These are phyloP conservation scores for Vaccinium macrocarpon DNA, from an alignment of 148 eudicot species.

Conservation along the genomic window DNA sequence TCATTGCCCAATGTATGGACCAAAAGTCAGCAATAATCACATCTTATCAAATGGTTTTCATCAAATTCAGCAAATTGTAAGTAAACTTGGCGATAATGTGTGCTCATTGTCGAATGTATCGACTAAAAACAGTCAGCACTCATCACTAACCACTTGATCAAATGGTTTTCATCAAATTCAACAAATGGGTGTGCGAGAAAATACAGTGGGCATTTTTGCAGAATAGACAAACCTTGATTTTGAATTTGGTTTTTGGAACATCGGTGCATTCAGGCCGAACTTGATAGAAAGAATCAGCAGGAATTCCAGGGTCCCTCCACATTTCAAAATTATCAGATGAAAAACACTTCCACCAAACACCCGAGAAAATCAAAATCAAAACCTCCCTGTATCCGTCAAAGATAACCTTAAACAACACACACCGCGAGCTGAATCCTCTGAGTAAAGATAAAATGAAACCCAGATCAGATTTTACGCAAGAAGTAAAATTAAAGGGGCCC, in stretches of 20 bases:
- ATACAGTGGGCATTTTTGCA: neutral
- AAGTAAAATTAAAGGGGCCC: constrained; percentile 23
- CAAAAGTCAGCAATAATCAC: neutral
- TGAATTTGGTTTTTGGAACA: constrained; percentile 90
- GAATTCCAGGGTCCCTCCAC: constrained; percentile 76
- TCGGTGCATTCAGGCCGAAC: constrained; percentile 80
- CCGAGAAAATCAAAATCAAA: constrained; percentile 1
- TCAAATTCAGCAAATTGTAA: neutral
- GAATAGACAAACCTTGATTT: constrained; percentile 71
- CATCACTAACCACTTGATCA: neutral
- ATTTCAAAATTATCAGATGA: constrained; percentile 27
- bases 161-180: constrained; percentile 6
- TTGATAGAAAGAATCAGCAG: constrained; percentile 84
- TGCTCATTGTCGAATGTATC: neutral
- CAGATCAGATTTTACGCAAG: constrained; percentile 23
- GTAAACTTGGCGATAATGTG: neutral
- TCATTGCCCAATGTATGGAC: neutral
- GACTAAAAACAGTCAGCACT: neutral
- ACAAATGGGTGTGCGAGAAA: neutral
- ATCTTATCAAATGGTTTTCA: too few species aligned
- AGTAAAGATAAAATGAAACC: constrained; percentile 12
- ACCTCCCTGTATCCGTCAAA: constrained; percentile 13
- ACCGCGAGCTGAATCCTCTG: constrained; percentile 21
- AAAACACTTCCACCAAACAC: constrained; percentile 10
- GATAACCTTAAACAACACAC: constrained; percentile 17